These are phyloP conservation scores for Vigna reflexopilosa DNA, from an alignment of 306 rosid genomes.

Conservation along the genomic window DNA sequence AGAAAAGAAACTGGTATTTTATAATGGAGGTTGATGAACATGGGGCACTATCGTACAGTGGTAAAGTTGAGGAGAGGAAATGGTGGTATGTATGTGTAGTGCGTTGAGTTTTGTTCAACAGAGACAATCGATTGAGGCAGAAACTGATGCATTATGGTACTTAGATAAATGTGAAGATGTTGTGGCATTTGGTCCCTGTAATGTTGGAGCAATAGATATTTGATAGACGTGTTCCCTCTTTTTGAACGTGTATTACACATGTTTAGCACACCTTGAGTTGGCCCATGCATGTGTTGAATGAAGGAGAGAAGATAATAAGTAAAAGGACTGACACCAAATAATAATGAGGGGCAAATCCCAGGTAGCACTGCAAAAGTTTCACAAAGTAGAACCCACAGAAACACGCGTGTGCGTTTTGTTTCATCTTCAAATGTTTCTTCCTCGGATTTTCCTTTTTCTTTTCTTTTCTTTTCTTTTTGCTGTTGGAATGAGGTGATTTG, in stretches of 20 bases:
- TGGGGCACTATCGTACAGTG: background rate
- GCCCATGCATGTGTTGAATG: background rate
- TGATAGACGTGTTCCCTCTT: background rate
- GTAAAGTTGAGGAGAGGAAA: background rate
- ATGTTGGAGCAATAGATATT: background rate
- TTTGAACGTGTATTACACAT: constrained; percentile 3
- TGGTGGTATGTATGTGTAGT: background rate
- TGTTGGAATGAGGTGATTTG: constrained; percentile 17
- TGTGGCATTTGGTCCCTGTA: background rate
- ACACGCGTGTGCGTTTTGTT: constrained; percentile 30
- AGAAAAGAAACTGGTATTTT: background rate
- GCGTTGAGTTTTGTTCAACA: background rate
- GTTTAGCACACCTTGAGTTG: constrained; percentile 4
- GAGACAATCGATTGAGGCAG: background rate
- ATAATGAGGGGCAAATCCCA: constrained; percentile 41
- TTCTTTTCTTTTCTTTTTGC: background rate
- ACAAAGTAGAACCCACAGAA: constrained; percentile 9
- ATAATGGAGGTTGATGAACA: background rate
- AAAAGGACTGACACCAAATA: background rate
- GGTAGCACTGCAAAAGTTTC: background rate
- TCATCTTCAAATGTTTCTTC: background rate
- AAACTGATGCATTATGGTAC: background rate
- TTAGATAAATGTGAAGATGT: background rate
- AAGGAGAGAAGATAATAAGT: background rate
- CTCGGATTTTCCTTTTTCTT: background rate